Conservation (phyloP, 306 rosid species). For the Dryas alaskensis region DNA sequence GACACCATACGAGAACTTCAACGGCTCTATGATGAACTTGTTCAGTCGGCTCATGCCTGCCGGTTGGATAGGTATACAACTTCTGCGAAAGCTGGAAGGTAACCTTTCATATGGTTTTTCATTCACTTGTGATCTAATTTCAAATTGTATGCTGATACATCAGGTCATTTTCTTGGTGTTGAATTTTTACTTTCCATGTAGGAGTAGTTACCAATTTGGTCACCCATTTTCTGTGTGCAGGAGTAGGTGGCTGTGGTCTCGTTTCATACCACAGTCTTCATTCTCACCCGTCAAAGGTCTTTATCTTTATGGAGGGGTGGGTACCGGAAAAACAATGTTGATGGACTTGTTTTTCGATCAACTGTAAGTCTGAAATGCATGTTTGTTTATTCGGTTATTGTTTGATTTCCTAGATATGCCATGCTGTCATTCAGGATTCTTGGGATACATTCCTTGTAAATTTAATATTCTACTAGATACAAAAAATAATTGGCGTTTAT, state of each 20-base stretch:
- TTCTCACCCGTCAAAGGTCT: slow-evolving; percentile 81
- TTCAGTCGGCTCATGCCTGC: slow-evolving; percentile 60
- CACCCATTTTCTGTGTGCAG: slow-evolving; percentile 37
- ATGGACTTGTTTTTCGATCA: slow-evolving; percentile 94
- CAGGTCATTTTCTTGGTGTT: background rate
- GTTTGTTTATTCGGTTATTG: slow-evolving; percentile 7
- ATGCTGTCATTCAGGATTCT: background rate
- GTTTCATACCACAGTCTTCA: slow-evolving; percentile 75
- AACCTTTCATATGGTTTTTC: slow-evolving; percentile 23
- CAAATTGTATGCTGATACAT: background rate
- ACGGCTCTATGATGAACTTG: slow-evolving; percentile 88
- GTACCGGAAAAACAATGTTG: slow-evolving; percentile 98
- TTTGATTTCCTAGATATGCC: background rate
- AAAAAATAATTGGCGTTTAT: slow-evolving; percentile 19
- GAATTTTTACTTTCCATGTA: background rate
- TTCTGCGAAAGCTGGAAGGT: slow-evolving; percentile 75
- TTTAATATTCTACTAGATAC: background rate
- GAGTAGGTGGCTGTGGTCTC: slow-evolving; percentile 96
- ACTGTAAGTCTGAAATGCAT: slow-evolving; percentile 60
- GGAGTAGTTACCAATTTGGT: background rate
- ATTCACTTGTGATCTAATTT: background rate
- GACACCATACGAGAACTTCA: slow-evolving; percentile 80
- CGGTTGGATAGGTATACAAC: slow-evolving; percentile 58
- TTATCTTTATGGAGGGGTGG: slow-evolving; percentile 97
- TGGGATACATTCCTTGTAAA: slow-evolving; percentile 14